Conservation (phyloP, 2,329 filamentous ascomycete genomes). For the Pseudovirgaria hyperparasitica region DNA sequence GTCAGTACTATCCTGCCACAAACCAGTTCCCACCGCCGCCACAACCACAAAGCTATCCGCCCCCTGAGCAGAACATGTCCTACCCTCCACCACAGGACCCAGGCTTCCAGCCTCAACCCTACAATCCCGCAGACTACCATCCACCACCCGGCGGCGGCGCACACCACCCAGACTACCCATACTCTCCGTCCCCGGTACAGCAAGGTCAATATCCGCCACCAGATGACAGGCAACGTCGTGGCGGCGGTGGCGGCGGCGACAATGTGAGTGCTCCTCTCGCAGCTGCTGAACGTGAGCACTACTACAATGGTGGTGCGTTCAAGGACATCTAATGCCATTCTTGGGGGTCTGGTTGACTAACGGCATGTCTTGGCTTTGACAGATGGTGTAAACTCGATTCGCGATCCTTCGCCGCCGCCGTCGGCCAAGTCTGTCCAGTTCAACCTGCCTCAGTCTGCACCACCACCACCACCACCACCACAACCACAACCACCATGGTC, state of each 20-base stretch:
- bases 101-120: conserved; percentile 16
- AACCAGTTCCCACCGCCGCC: conserved; percentile 39
- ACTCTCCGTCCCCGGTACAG: conserved; percentile 15
- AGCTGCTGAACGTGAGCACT: conserved; percentile 18
- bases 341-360: conserved; percentile 9
- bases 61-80: conserved; percentile 15
- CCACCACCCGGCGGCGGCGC: conserved; percentile 12
- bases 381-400: conserved; percentile 13
- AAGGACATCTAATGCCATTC: conserved; percentile 10
- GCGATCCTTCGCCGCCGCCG: conserved; percentile 8
- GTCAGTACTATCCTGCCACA: conserved; percentile 31
- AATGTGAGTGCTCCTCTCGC: conserved; percentile 41
- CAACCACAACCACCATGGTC: conserved; percentile 1
- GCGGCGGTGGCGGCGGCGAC: conserved; percentile 27
- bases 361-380: conserved; percentile 8
- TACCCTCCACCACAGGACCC: conserved; percentile 18
- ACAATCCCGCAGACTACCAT: conserved; percentile 34
- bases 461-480: conserved; percentile 1
- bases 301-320: conserved; percentile 23
- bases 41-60: conserved; percentile 13
- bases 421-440: conserved; percentile 25
- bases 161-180: conserved; percentile 2
- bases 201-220: conserved; percentile 18
- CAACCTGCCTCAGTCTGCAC: conserved; percentile 19
- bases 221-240: conserved; percentile 21